Base-by-base conservation (phyloP, 2,329 filamentous ascomycete species). In the Pseudogymnoascus sp. region DNA sequence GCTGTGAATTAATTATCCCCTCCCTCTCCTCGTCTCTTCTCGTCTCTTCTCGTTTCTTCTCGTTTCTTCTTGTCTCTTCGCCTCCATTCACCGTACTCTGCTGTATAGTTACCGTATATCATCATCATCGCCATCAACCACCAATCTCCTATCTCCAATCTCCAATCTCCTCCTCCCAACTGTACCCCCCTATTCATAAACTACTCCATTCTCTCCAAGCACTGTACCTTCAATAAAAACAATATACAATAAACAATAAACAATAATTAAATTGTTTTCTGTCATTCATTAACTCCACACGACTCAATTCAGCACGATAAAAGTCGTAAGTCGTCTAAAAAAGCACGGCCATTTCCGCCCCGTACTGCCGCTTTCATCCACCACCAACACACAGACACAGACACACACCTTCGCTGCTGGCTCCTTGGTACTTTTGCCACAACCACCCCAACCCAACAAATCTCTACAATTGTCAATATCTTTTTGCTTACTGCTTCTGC, bases 291-390 rank as follows among this genome's bases (percentile, higher is more conserved):
- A 25, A 49, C 42, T 49, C 42, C 22, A 49, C 22, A 30, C 25
- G n/a, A 30, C 45, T 52, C 25, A 52, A 52, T 52, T 19, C 45
- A 30, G 25, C 14, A 55, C 45, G 12, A 19, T 30, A 55, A 30
- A 30, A 19, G n/a, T 19, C n/a, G 25, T 55, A 19, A n/a, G n/a
- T 19, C 22, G n/a, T 55, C 45, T 8, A 19, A n/a, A 33, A 55
- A 55, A 55, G 45, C 45, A 55, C 25, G 45, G 45, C 45, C 45
- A 55, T 55, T 55, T 52, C 25, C 45, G 45, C 45, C 14, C 45
- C n/a, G 45, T 33, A 55, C 45, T 55, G n/a, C 45, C 45, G 45
- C 45, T 55, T 55, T 55, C 45, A 55, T 55, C 45, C 45, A 52
- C 45, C 14, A 52, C 45, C 45, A 52, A 52, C 45, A 52, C 45